phyloP scores from a whole-genome alignment of 106 monocot species.

The Acorus calamus region DNA sequence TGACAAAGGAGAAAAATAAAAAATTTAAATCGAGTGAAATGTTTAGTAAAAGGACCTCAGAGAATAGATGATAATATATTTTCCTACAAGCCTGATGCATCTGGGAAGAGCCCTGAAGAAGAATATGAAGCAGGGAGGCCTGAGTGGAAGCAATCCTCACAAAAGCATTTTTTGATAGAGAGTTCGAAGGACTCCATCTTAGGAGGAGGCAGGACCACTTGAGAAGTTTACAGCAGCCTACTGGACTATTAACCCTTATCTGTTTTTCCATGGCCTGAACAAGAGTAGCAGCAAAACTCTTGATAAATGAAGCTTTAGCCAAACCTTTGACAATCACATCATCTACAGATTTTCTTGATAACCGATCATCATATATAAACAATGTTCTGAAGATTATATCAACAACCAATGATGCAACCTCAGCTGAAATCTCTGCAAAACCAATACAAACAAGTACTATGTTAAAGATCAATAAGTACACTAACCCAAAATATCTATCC shows the following conservation, averaged over 20 bases:
- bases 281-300: slow-evolving; percentile 62
- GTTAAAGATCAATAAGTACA: neutral
- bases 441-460: slow-evolving; percentile 2
- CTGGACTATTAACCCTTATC: slow-evolving; percentile 34
- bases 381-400: slow-evolving; percentile 77
- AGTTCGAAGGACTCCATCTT: slow-evolving; percentile 60
- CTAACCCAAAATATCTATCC: neutral
- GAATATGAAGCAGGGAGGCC: slow-evolving; percentile 41
- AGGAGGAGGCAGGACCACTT: slow-evolving; percentile 85
- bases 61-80: slow-evolving; percentile 53
- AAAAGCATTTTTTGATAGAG: slow-evolving; percentile 69
- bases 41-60: slow-evolving; percentile 34
- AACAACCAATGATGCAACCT: slow-evolving; percentile 34
- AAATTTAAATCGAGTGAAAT: neutral
- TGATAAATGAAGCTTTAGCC: slow-evolving; percentile 59
- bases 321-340: slow-evolving; percentile 62
- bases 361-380: slow-evolving; percentile 64
- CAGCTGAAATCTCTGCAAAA: slow-evolving; percentile 52
- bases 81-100: slow-evolving; percentile 45
- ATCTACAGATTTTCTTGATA: slow-evolving; percentile 77
- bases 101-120: slow-evolving; percentile 46
- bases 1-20: neutral
- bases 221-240: slow-evolving; percentile 62
- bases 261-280: slow-evolving; percentile 77
- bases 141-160: slow-evolving; percentile 60